Percentiles rank a stretch among this genome's conserved stretches.
phyloP scores from a whole-genome alignment of 2,329 filamentous ascomycete genomes.

The Pseudofabraea citricarpa region DNA sequence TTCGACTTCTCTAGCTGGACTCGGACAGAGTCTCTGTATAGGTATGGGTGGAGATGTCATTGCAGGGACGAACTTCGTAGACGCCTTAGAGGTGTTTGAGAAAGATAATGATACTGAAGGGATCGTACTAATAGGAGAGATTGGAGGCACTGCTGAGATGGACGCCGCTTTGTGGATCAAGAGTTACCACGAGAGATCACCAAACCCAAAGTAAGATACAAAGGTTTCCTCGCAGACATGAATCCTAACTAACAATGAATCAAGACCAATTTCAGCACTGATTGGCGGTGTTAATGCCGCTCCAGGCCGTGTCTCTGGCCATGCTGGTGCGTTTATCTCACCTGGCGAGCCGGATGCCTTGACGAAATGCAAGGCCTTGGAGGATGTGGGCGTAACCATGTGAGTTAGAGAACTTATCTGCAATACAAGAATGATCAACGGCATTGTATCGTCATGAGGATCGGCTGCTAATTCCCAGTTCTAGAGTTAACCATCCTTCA shows the following conservation, averaged over 20 bases:
- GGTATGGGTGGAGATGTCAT: conserved; percentile 70
- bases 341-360: conserved; percentile 60
- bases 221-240: too few species aligned
- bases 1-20: conserved; percentile 61
- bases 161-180: conserved; percentile 70
- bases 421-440: too few species aligned
- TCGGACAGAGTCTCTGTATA: conserved; percentile 69
- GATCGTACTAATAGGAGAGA: conserved; percentile 63
- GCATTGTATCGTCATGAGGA: too few species aligned
- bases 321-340: conserved; percentile 69
- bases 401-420: too few species aligned
- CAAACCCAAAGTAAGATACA: conserved; percentile 59
- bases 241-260: too few species aligned
- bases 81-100: conserved; percentile 63
- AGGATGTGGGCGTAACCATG: conserved; percentile 61
- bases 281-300: conserved; percentile 63
- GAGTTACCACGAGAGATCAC: conserved; percentile 52
- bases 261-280: conserved; percentile 66
- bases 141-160: conserved; percentile 61
- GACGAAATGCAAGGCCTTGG: conserved; percentile 63
- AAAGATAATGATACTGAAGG: conserved; percentile 61
- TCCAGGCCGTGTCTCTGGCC: conserved; percentile 67
- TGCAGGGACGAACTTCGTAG: conserved; percentile 69
- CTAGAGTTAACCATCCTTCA: conserved; percentile 72
- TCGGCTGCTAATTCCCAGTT: too few species aligned